Percentiles rank a stretch among this genome's conserved stretches.
Evolutionary conservation across 768 basidiomycete species (phyloP).

Genomic region (Pleurotus ostreatus): DNA sequence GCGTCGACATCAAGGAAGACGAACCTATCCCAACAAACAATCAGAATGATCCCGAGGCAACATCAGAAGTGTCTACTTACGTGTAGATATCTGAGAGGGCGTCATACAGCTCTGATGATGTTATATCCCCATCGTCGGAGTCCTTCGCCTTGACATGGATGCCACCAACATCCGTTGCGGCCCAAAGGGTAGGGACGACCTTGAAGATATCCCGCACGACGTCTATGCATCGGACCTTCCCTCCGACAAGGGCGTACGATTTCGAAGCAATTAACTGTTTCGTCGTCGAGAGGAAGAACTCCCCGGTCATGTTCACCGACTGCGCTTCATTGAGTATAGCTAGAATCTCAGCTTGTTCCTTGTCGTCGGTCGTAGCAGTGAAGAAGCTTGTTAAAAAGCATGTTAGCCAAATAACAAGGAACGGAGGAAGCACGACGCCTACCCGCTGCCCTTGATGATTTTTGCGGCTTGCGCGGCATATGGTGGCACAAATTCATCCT

Average conservation of each 20-base stretch:
- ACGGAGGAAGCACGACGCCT: slow-evolving; percentile 10
- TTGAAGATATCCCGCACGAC: slow-evolving; percentile 67
- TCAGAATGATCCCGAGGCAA: neutral
- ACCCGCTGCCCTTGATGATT: slow-evolving; percentile 63
- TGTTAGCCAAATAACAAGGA: neutral
- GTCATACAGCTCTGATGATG: slow-evolving; percentile 55
- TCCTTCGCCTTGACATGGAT: slow-evolving; percentile 62
- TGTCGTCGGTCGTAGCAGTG: slow-evolving; percentile 39
- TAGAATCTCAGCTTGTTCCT: slow-evolving; percentile 46
- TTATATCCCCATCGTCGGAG: slow-evolving; percentile 53
- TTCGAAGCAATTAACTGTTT: slow-evolving; percentile 47
- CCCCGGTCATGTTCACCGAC: slow-evolving; percentile 43
- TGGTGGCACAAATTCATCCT: slow-evolving; percentile 39
- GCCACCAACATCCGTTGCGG: slow-evolving; percentile 65
- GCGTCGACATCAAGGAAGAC: slow-evolving; percentile 72
- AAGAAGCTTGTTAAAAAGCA: slow-evolving; percentile 50
- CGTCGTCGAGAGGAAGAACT: slow-evolving; percentile 67
- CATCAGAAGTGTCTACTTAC: slow-evolving; percentile 31
- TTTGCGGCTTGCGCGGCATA: slow-evolving; percentile 47
- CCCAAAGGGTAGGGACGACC: slow-evolving; percentile 65
- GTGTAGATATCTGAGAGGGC: slow-evolving; percentile 70
- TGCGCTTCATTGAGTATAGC: slow-evolving; percentile 46
- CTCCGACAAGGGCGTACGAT: slow-evolving; percentile 57
- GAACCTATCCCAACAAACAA: slow-evolving; percentile 38
- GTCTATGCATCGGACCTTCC: slow-evolving; percentile 52